Conservation (phyloP, 805 yeast genomes). For the Wickerhamiella sorbophila region DNA sequence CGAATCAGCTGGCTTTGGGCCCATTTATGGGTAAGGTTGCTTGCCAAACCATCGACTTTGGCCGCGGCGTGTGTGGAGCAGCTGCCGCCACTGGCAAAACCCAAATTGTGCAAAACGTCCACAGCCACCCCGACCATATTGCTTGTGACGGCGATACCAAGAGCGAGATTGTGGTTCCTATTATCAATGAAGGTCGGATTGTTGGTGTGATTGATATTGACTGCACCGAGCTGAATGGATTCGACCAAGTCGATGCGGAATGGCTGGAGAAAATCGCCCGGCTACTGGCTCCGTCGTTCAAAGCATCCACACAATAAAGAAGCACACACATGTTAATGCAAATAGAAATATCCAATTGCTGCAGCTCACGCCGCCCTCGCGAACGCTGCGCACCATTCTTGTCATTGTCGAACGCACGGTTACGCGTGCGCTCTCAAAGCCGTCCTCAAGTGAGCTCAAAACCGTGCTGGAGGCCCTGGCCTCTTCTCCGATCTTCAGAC, state of each 20-base stretch:
- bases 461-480: slow-evolving; percentile 39
- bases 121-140: slow-evolving; percentile 76
- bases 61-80: slow-evolving; percentile 84
- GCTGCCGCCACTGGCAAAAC: slow-evolving; percentile 50
- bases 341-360: slow-evolving; percentile 42
- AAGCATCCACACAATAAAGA: slow-evolving; percentile 35
- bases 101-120: slow-evolving; percentile 67
- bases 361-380: slow-evolving; percentile 48
- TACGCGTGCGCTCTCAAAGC: slow-evolving; percentile 34
- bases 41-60: slow-evolving; percentile 66
- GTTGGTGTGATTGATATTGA: slow-evolving; percentile 82
- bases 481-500: slow-evolving; percentile 49
- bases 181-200: slow-evolving; percentile 32
- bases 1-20: slow-evolving; percentile 49
- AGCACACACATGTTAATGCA: slow-evolving; percentile 35
- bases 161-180: slow-evolving; percentile 88
- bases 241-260: slow-evolving; percentile 45
- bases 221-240: slow-evolving; percentile 50
- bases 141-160: slow-evolving; percentile 95
- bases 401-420: slow-evolving; percentile 39
- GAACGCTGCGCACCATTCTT: slow-evolving; percentile 50
- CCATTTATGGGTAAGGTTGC: slow-evolving; percentile 98
- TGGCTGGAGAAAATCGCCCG: slow-evolving; percentile 47
- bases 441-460: slow-evolving; percentile 31
- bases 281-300: slow-evolving; percentile 33